These are phyloP conservation scores for Trypanosoma boissoni DNA, from an alignment of 208 protist species.

Conservation along the genomic window DNA sequence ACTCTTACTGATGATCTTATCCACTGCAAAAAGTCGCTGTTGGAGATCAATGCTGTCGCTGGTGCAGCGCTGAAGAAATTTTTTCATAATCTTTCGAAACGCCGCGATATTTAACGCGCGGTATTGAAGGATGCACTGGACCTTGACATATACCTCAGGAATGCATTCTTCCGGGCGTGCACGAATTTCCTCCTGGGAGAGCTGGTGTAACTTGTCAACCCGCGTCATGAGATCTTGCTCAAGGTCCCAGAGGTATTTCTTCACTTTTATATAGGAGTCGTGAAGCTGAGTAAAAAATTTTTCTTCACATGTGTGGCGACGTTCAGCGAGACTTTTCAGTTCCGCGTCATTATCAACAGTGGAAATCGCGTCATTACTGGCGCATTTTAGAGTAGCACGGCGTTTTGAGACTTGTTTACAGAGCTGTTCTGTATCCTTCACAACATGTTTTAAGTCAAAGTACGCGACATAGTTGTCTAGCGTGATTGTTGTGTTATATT, in stretches of 20 bases:
- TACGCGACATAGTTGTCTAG: constrained; percentile 81
- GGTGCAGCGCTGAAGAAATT: constrained; percentile 78
- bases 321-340: constrained; percentile 25
- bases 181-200: constrained; percentile 62
- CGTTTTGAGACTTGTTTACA: constrained; percentile 35
- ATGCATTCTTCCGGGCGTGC: constrained; percentile 46
- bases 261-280: constrained; percentile 58
- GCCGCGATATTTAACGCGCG: constrained; percentile 67
- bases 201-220: constrained; percentile 41
- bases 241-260: constrained; percentile 42
- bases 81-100: constrained; percentile 76
- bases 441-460: constrained; percentile 78
- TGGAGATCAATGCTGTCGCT: constrained; percentile 69
- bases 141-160: constrained; percentile 57
- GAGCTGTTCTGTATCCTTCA: constrained; percentile 63
- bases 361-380: background rate
- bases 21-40: constrained; percentile 39
- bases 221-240: constrained; percentile 38
- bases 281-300: constrained; percentile 66
- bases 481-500: constrained; percentile 84
- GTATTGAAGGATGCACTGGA: constrained; percentile 66
- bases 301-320: constrained; percentile 37
- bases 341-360: background rate
- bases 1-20: constrained; percentile 49
- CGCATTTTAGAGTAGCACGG: background rate